Percentiles rank a stretch among this genome's conserved stretches.
Conservation (phyloP, 352 stramenopile genomes). For the Globisporangium middletonii region DNA sequence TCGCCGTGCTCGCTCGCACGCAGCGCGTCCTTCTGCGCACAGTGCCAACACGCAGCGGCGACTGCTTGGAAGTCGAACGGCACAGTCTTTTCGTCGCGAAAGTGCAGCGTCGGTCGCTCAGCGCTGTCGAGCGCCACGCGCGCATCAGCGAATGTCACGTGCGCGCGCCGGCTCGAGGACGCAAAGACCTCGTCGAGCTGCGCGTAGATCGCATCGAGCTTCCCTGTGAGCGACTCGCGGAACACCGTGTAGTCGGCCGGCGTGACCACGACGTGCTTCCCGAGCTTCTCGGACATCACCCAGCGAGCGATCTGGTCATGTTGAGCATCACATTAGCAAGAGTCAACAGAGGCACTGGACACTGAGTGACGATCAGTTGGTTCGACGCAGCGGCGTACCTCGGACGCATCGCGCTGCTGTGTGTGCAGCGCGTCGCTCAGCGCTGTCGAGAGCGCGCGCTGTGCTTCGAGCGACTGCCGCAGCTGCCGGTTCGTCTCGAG, state of each 20-base stretch:
- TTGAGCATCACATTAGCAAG: too few species aligned
- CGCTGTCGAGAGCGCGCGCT: conserved; percentile 2
- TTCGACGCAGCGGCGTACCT: neutral
- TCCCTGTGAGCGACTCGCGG: neutral
- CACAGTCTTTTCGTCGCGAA: conserved; percentile 8
- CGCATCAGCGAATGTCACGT: conserved; percentile 1
- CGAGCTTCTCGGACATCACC: conserved; percentile 3
- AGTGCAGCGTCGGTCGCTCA: conserved; percentile 3
- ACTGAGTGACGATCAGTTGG: neutral
- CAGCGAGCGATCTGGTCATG: neutral
- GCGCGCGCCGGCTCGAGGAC: neutral
- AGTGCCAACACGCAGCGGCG: conserved; percentile 2
- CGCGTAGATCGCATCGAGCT: conserved; percentile 9
- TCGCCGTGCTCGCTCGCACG: neutral
- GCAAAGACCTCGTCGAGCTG: conserved; percentile 4
- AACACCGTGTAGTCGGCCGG: conserved; percentile 3
- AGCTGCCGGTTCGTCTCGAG: conserved; percentile 8
- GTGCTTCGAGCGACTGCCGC: conserved; percentile 1
- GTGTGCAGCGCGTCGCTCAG: neutral
- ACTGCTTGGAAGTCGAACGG: conserved; percentile 11
- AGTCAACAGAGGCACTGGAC: neutral
- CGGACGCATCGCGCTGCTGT: neutral
- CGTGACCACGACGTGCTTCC: neutral
- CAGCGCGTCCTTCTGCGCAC: neutral
- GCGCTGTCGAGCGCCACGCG: conserved; percentile 3